Evolutionary conservation across 306 rosid species (phyloP), one percentile per base, ranked within the genome.

Genomic region (Sesbania bispinosa): DNA sequence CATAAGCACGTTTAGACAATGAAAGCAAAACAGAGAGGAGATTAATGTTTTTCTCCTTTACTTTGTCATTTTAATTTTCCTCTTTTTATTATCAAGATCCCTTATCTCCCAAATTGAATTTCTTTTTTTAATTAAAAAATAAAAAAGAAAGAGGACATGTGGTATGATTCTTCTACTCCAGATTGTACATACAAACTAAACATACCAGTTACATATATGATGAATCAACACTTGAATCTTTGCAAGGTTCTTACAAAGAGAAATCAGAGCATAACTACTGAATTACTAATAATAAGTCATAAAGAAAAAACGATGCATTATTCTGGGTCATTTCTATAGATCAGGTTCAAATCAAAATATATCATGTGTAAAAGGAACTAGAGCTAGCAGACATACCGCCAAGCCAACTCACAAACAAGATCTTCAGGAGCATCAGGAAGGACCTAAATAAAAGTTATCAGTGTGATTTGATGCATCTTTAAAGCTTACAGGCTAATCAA

Each of bases 361-460:
- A 16, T 67, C 48, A 32, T 32, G 60, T 15, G 24, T 33, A 23
- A 65, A 14, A 60, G 27, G 55, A 47, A 5, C n/a, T 53, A 69
- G 51, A 9, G 45, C 10, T 5, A 36, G 58, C 27, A 69, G 58
- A 76, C 90, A 60, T 89, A 91, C 99, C 99, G 81, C 97, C 97
- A 91, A 60, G 99, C 86, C 82, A 94, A 77, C 79, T 94, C 99
- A 76, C 84, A 73, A 75, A 94, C 95, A 60, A 94, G 99, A 66
- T 91, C 97, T 71, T 83, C 89, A 11, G 99, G 97, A 71, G 99
- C 99, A 47, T 87, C 89, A 19, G 99, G 99, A 79, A 94, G 97
- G 79, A 91, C 96, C 99, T 89, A 76, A 58, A 80, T 46, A 77
- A 72, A 71, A 66, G 68, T 15, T 59, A 62, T 50, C 62, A 35